Conservation (phyloP, 306 rosid species). For the Gynostemma pentaphyllum region DNA sequence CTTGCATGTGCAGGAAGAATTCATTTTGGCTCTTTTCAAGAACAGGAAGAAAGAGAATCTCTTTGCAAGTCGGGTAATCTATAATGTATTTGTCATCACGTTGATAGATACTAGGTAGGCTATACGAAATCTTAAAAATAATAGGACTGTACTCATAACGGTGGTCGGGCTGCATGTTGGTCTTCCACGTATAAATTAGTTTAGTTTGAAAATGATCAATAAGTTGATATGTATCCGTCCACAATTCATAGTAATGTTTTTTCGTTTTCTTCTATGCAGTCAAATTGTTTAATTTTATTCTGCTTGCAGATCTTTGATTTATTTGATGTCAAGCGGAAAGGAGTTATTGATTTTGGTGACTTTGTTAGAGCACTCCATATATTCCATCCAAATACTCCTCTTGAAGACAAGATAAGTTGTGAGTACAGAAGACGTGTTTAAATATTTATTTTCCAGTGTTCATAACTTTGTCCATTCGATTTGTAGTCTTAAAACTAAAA, state of each 20-base stretch:
- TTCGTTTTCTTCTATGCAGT: neutral
- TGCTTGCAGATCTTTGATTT: constrained; percentile 16
- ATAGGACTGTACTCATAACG: too few relatives aligned
- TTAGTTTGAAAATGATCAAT: too few relatives aligned
- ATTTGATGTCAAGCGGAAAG: constrained; percentile 10
- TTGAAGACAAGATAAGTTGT: constrained; percentile 10
- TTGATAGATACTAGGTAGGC: neutral
- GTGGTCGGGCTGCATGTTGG: too few relatives aligned
- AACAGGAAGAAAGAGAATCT: constrained; percentile 60
- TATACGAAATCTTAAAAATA: neutral
- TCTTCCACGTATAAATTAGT: too few relatives aligned
- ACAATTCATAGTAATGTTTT: neutral
- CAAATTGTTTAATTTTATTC: neutral
- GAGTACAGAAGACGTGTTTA: neutral
- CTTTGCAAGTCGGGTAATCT: constrained; percentile 70
- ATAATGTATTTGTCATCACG: neutral
- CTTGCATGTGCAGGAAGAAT: constrained; percentile 73
- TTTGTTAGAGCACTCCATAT: constrained; percentile 11
- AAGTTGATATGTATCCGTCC: too few relatives aligned
- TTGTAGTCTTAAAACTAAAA: neutral
- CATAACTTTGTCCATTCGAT: neutral
- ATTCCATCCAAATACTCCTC: constrained; percentile 10
- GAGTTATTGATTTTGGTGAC: constrained; percentile 13
- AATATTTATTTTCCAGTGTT: neutral
- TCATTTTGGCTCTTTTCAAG: constrained; percentile 79